Conservation (phyloP, 2,329 filamentous ascomycete species). For the Penicillium vulpinum region DNA sequence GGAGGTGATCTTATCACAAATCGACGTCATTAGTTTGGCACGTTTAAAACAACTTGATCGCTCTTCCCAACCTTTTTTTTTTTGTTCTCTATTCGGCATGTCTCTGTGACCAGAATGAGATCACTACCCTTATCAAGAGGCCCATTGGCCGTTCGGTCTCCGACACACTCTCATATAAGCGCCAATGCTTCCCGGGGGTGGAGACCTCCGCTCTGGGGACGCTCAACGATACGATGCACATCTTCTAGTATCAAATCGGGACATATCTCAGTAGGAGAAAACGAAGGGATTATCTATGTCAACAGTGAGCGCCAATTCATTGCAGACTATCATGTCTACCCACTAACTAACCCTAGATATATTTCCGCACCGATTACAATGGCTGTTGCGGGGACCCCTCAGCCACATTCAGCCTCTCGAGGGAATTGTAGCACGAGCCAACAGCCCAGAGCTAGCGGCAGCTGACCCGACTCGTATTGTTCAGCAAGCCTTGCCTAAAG, state of each 20-base stretch:
- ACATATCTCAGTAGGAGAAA: slow-evolving; percentile 72
- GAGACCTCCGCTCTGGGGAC: slow-evolving; percentile 16
- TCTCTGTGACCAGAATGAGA: slow-evolving; percentile 21
- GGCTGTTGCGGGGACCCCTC: slow-evolving; percentile 57
- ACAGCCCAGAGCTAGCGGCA: slow-evolving; percentile 53
- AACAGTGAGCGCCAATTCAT: slow-evolving; percentile 63
- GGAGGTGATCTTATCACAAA: not conserved
- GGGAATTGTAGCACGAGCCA: slow-evolving; percentile 52
- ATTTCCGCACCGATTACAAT: slow-evolving; percentile 75
- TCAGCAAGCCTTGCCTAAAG: slow-evolving; percentile 62
- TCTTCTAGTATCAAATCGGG: slow-evolving; percentile 65
- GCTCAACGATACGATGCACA: slow-evolving; percentile 41
- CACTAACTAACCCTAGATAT: slow-evolving; percentile 59
- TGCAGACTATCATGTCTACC: slow-evolving; percentile 6
- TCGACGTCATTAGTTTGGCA: slow-evolving; percentile 11
- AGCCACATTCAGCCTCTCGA: slow-evolving; percentile 48
- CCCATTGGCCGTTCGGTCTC: slow-evolving; percentile 7
- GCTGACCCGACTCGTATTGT: slow-evolving; percentile 59
- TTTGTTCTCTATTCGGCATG: not conserved
- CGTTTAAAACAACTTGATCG: not conserved
- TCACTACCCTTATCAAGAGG: slow-evolving; percentile 13
- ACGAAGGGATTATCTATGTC: slow-evolving; percentile 85
- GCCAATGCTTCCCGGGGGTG: slow-evolving; percentile 4
- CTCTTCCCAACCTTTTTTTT: not conserved
- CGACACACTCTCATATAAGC: not conserved